Conservation (phyloP, 2,329 filamentous ascomycete genomes). For the Cladosporium sp. region DNA sequence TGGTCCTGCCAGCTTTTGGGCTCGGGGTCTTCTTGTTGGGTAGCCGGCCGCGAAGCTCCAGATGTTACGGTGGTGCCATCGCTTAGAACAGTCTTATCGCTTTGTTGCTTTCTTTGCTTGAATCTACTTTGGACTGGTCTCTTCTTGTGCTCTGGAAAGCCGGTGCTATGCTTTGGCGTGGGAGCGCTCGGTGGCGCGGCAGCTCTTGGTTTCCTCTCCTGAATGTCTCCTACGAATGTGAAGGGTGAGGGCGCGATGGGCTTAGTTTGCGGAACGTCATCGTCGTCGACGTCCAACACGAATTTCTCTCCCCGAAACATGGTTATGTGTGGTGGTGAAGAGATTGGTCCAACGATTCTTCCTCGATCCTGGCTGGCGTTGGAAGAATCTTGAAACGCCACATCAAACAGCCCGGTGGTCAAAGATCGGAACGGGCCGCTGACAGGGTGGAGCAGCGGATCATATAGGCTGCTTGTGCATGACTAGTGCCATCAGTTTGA, state of each 20-base stretch:
- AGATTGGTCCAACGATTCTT: background rate
- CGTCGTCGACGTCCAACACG: conserved; percentile 49
- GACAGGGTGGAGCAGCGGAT: no score
- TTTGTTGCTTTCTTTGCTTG: conserved; percentile 55
- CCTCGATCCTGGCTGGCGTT: background rate
- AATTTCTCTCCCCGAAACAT: conserved; percentile 56
- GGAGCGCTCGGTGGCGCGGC: conserved; percentile 62
- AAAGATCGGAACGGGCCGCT: no score
- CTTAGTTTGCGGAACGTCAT: conserved; percentile 14
- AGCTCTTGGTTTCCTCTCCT: conserved; percentile 61
- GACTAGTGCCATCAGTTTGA: no score
- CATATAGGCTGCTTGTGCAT: no score
- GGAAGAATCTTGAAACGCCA: background rate
- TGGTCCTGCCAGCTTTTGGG: conserved; percentile 38
- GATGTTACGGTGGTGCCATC: conserved; percentile 7
- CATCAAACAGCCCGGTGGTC: no score
- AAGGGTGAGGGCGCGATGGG: conserved; percentile 23
- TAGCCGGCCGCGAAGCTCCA: background rate
- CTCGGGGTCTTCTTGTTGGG: conserved; percentile 16
- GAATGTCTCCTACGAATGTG: conserved; percentile 66
- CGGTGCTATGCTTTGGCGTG: conserved; percentile 52
- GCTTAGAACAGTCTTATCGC: conserved; percentile 4
- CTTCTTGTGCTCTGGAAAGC: conserved; percentile 87
- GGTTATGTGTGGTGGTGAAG: background rate
- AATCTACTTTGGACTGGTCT: conserved; percentile 70